phyloP scores from a whole-genome alignment of 768 basidiomycete species.

The Lenzites betulinus region DNA sequence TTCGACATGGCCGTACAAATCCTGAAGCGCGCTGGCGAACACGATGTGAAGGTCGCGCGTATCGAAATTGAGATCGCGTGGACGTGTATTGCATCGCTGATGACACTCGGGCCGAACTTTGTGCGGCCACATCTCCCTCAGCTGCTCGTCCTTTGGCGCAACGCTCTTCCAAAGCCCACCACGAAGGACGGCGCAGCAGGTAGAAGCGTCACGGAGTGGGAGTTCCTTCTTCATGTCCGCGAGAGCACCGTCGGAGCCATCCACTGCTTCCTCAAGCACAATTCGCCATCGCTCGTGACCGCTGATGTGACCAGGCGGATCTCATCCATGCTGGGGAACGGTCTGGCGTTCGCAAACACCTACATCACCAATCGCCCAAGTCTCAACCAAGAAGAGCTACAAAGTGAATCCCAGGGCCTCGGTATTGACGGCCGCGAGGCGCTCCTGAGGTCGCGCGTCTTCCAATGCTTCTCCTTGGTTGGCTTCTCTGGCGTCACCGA shows the following conservation, averaged over 20 bases:
- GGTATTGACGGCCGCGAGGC: constrained; percentile 78
- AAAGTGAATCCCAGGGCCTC: constrained; percentile 43
- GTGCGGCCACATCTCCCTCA: constrained; percentile 93
- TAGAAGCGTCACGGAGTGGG: constrained; percentile 79
- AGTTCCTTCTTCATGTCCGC: constrained; percentile 86
- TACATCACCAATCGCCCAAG: constrained; percentile 73
- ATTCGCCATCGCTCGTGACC: constrained; percentile 72
- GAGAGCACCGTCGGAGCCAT: constrained; percentile 91
- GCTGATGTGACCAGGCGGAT: constrained; percentile 91
- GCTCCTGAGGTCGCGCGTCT: constrained; percentile 79
- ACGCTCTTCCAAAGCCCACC: constrained; percentile 93
- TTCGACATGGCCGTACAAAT: constrained; percentile 90
- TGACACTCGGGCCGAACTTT: constrained; percentile 92
- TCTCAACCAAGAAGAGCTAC: constrained; percentile 51
- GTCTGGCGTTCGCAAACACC: constrained; percentile 85
- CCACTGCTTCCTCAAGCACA: constrained; percentile 83
- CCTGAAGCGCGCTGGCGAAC: constrained; percentile 88
- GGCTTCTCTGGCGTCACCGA: constrained; percentile 82
- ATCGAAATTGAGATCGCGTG: constrained; percentile 93
- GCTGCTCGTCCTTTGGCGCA: constrained; percentile 93
- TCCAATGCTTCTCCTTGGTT: constrained; percentile 86
- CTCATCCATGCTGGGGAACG: constrained; percentile 83
- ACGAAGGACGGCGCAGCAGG: constrained; percentile 75
- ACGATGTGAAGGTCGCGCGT: constrained; percentile 79
- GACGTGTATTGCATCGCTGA: constrained; percentile 87